These are phyloP conservation scores for Exophiala calicioides DNA, from an alignment of 2,329 filamentous ascomycete genomes.

Conservation along the genomic window DNA sequence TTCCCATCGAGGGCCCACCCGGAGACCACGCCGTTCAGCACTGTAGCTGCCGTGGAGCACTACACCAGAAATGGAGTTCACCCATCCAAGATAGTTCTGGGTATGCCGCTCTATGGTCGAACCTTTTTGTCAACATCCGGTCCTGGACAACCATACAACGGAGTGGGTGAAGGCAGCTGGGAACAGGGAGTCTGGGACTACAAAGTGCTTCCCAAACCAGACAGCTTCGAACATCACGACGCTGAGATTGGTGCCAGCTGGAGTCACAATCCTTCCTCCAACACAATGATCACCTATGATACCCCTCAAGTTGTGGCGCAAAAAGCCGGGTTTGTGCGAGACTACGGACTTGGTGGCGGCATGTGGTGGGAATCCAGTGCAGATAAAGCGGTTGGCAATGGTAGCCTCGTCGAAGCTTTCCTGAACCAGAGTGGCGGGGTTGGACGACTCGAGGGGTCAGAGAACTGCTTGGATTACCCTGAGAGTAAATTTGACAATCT, in stretches of 20 bases:
- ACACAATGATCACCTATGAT: constrained; percentile 77
- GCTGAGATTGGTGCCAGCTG: constrained; percentile 67
- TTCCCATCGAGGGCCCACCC: constrained; percentile 61
- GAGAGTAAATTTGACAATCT: constrained; percentile 57
- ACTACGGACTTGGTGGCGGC: constrained; percentile 72
- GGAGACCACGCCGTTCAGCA: constrained; percentile 74
- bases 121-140: constrained; percentile 79
- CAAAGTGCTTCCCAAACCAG: constrained; percentile 74
- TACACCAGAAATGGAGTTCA: constrained; percentile 68
- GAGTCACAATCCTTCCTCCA: constrained; percentile 66
- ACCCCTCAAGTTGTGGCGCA: constrained; percentile 64
- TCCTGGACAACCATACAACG: constrained; percentile 66
- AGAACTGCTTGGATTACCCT: constrained; percentile 55
- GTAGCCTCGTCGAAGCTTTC: constrained; percentile 66
- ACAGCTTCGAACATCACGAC: constrained; percentile 67
- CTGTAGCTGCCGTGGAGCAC: constrained; percentile 66
- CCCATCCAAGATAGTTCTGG: constrained; percentile 75
- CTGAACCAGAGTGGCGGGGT: constrained; percentile 38
- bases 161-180: constrained; percentile 78
- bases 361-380: constrained; percentile 97
- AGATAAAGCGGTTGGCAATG: constrained; percentile 61
- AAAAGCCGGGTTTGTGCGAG: constrained; percentile 73
- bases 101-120: constrained; percentile 90
- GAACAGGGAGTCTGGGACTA: constrained; percentile 86
- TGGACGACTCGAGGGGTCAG: constrained; percentile 44